phyloP scores from a whole-genome alignment of 805 yeast genomes.

The Candida hungchunana region DNA sequence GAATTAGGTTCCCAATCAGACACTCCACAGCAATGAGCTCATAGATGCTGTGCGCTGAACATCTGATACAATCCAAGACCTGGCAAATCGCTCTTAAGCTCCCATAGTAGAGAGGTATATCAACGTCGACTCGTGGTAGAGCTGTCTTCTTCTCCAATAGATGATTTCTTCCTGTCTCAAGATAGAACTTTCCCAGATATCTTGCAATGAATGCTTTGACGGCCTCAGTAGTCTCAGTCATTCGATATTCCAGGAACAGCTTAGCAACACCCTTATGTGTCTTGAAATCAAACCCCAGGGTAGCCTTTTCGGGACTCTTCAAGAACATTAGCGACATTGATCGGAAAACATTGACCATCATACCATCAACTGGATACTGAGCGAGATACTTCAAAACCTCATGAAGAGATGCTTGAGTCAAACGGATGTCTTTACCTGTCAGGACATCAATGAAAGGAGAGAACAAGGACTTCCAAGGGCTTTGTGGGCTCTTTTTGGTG shows the following conservation, averaged over 20 bases:
- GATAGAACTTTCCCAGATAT: slow-evolving; percentile 21
- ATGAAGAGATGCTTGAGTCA: slow-evolving; percentile 9
- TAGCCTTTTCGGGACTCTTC: slow-evolving; percentile 5
- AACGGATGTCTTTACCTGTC: slow-evolving; percentile 1
- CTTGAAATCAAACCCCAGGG: slow-evolving; percentile 8
- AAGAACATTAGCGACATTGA: slow-evolving; percentile 15
- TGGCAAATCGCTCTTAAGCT: slow-evolving; percentile 29
- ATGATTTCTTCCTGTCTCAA: slow-evolving; percentile 19
- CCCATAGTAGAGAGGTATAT: slow-evolving; percentile 21
- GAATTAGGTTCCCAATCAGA: slow-evolving; percentile 36
- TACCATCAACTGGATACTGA: slow-evolving; percentile 1
- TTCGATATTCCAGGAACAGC: slow-evolving; percentile 8
- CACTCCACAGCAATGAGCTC: slow-evolving; percentile 33
- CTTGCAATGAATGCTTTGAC: slow-evolving; percentile 17
- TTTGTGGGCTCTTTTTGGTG: not conserved
- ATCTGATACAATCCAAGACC: slow-evolving; percentile 22
- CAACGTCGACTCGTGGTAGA: slow-evolving; percentile 6
- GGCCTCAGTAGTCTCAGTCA: not conserved
- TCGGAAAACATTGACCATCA: slow-evolving; percentile 6
- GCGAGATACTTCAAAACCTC: slow-evolving; percentile 10
- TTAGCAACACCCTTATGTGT: slow-evolving; percentile 14
- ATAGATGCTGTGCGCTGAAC: slow-evolving; percentile 1
- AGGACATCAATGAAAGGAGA: slow-evolving; percentile 11
- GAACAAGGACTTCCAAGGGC: slow-evolving; percentile 16
- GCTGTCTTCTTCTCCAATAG: slow-evolving; percentile 5